phyloP scores from a whole-genome alignment of 2,329 filamentous ascomycete genomes.

The Xylariaceae sp. region DNA sequence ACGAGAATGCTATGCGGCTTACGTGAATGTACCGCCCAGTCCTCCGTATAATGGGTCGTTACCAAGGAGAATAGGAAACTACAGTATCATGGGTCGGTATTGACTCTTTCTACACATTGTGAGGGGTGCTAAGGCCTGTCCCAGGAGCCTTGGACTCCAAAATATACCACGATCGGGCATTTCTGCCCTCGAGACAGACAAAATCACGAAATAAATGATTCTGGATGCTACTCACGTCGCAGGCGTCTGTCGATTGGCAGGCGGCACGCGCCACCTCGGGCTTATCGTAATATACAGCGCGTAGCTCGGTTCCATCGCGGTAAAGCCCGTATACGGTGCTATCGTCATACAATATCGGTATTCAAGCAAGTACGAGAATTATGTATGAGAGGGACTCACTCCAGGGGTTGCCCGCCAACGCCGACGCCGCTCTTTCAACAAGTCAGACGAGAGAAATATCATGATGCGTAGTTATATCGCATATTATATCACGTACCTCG shows the following conservation, averaged over 20 bases:
- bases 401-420: conserved; percentile 30
- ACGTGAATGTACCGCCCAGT: conserved; percentile 37
- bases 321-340: conserved; percentile 39
- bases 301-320: conserved; percentile 37
- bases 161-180: too few relatives aligned
- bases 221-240: too few relatives aligned
- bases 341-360: conserved; percentile 4
- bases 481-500: conserved; percentile 24
- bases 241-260: conserved; percentile 36
- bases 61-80: conserved; percentile 38
- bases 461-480: neutral
- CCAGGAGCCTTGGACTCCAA: too few relatives aligned
- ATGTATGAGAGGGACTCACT: conserved; percentile 24
- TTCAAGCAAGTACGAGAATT: neutral
- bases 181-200: too few relatives aligned
- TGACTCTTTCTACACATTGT: too few relatives aligned
- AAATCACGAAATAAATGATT: too few relatives aligned
- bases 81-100: too few relatives aligned
- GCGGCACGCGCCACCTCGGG: conserved; percentile 36
- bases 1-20: conserved; percentile 2
- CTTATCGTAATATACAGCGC: conserved; percentile 38
- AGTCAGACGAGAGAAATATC: conserved; percentile 4
- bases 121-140: too few relatives aligned
- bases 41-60: conserved; percentile 37
- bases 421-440: conserved; percentile 34